Evolutionary conservation across 2,329 filamentous ascomycete species (phyloP).

Genomic region (Tetracladium maxilliforme): DNA sequence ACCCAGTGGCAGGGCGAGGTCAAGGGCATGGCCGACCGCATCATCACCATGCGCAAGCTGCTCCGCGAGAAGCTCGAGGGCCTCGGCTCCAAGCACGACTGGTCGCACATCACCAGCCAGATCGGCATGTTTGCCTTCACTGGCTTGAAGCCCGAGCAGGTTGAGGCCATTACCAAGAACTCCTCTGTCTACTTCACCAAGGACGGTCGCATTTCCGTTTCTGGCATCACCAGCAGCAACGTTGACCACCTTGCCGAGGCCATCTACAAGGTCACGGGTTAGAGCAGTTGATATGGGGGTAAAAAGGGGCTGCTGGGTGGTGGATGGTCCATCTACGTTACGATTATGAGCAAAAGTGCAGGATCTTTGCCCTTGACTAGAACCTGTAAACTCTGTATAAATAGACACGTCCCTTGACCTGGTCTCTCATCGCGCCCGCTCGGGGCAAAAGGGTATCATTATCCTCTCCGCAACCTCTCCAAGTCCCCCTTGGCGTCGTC

Average conservation of each 20-base stretch:
- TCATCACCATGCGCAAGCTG: constrained; percentile 93
- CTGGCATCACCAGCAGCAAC: constrained; percentile 68
- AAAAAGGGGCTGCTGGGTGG: too few species aligned
- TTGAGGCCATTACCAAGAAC: constrained; percentile 83
- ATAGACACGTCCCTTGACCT: too few species aligned
- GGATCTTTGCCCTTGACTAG: too few species aligned
- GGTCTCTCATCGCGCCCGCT: too few species aligned
- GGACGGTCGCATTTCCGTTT: constrained; percentile 76
- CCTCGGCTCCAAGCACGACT: constrained; percentile 91
- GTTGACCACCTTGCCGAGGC: constrained; percentile 69
- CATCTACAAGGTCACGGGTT: constrained; percentile 73
- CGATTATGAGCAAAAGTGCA: too few species aligned
- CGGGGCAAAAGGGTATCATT: too few species aligned
- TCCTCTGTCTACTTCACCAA: constrained; percentile 97
- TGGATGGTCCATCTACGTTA: too few species aligned
- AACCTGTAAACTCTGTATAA: not conserved
- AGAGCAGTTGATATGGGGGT: constrained; percentile 12
- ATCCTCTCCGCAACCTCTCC: constrained; percentile 10
- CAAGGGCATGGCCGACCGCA: constrained; percentile 97
- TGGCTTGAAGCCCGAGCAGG: constrained; percentile 78
- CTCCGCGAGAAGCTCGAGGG: constrained; percentile 92
- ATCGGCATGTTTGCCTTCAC: constrained; percentile 99
- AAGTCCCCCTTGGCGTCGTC: constrained; percentile 14
- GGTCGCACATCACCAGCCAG: constrained; percentile 96
- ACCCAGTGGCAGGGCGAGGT: constrained; percentile 92